A percentile compares a stretch with the other conserved stretches of the same genome.
These are phyloP conservation scores for Craterostigma plantagineum DNA, from an alignment of 257 asterid species.

Conservation along the genomic window DNA sequence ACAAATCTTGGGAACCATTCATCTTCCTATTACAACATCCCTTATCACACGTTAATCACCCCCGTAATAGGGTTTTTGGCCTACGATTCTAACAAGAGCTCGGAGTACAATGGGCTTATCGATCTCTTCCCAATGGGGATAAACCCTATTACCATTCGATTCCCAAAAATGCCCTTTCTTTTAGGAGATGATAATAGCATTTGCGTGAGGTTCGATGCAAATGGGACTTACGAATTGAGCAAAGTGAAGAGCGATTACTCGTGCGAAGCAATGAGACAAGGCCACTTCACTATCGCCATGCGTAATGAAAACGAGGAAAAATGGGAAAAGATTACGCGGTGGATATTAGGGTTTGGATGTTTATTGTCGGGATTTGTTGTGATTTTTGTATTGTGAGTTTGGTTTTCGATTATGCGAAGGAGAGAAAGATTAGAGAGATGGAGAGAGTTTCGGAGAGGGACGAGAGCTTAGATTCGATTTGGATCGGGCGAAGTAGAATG, in stretches of 20 bases:
- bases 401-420: conserved; percentile 12
- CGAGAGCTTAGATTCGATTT: conserved; percentile 38
- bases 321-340: conserved; percentile 19
- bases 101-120: conserved; percentile 8
- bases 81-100: conserved; percentile 25
- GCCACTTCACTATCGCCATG: conserved; percentile 54
- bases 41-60: conserved; percentile 28
- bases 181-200: conserved; percentile 8
- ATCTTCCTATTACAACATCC: conserved; percentile 32
- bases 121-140: conserved; percentile 16
- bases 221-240: conserved; percentile 35
- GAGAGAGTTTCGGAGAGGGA: conserved; percentile 43
- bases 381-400: conserved; percentile 10
- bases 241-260: conserved; percentile 9
- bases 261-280: conserved; percentile 29
- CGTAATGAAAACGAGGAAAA: conserved; percentile 15
- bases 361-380: conserved; percentile 15
- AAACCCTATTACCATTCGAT: conserved; percentile 24
- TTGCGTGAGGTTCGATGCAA: conserved; percentile 38
- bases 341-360: conserved; percentile 33
- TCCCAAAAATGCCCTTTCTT: conserved; percentile 12
- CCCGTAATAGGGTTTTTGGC: conserved; percentile 58
- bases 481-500: conserved; percentile 81
- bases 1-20: conserved; percentile 63
- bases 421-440: conserved; percentile 19